phyloP scores from a whole-genome alignment of 805 yeast genomes.

The Zygosaccharomyces lentus region DNA sequence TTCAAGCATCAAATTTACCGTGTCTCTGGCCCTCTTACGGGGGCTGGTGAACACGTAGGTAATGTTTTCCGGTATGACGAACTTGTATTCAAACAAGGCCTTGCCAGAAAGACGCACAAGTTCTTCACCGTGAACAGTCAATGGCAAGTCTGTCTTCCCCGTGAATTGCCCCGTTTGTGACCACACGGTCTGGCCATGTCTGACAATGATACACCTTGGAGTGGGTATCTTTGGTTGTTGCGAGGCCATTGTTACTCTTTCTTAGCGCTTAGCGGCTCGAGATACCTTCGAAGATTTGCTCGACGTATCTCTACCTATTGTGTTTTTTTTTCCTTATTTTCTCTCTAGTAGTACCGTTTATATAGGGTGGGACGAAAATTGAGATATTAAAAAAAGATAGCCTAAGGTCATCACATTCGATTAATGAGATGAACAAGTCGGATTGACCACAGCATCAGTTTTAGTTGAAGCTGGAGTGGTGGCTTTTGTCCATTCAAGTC shows the following conservation, averaged over 20 bases:
- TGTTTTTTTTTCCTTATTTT: background rate
- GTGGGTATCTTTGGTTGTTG: slow-evolving; percentile 35
- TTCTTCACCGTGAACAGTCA: slow-evolving; percentile 71
- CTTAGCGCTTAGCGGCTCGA: background rate
- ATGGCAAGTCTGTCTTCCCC: slow-evolving; percentile 73
- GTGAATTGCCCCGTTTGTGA: slow-evolving; percentile 91
- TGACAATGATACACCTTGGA: slow-evolving; percentile 67
- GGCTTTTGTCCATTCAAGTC: background rate
- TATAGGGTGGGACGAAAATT: background rate
- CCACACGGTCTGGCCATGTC: slow-evolving; percentile 95
- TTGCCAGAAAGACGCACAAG: slow-evolving; percentile 75
- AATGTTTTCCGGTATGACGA: slow-evolving; percentile 61
- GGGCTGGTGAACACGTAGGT: slow-evolving; percentile 76
- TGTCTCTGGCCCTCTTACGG: slow-evolving; percentile 70
- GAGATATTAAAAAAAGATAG: background rate
- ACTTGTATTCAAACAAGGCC: slow-evolving; percentile 51
- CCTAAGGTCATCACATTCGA: background rate
- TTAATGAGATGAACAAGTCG: background rate
- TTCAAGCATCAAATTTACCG: slow-evolving; percentile 60
- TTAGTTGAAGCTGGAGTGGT: background rate
- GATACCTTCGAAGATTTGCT: background rate
- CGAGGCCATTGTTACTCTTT: slow-evolving; percentile 14
- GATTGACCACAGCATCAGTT: background rate
- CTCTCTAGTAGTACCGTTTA: background rate
- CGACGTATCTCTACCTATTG: background rate